Percentiles rank a stretch among this genome's conserved stretches.
Evolutionary conservation across 2,329 filamentous ascomycete species (phyloP).

Genomic region (Knoxdaviesia capensis): DNA sequence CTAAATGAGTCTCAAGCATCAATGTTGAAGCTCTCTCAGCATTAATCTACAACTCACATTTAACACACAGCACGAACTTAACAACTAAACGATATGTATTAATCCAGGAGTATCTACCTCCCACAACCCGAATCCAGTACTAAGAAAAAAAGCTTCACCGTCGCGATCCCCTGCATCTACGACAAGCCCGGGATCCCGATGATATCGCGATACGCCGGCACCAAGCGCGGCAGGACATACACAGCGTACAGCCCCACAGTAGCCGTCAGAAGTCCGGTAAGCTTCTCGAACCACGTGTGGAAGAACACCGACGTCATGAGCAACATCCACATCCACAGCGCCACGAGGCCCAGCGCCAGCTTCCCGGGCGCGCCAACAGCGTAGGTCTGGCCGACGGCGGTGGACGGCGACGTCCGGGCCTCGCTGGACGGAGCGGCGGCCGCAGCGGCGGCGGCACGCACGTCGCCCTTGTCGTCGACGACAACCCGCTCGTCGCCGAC

Average conservation of each 20-base stretch:
- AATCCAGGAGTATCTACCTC: no score
- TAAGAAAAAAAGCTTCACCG: no score
- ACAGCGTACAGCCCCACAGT: slow-evolving; percentile 23
- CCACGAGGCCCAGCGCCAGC: slow-evolving; percentile 43
- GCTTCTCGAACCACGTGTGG: slow-evolving; percentile 95
- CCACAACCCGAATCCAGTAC: no score
- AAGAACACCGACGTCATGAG: slow-evolving; percentile 98
- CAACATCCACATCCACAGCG: slow-evolving; percentile 79
- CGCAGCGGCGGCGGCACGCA: slow-evolving; percentile 27
- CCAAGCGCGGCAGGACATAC: slow-evolving; percentile 30
- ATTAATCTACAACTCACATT: no score
- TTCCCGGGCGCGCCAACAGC: slow-evolving; percentile 25
- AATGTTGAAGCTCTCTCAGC: no score
- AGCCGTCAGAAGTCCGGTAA: slow-evolving; percentile 32
- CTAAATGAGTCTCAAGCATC: no score
- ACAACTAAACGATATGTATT: no score
- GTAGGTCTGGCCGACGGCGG: no score
- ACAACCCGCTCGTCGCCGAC: slow-evolving; percentile 41
- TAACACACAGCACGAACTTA: no score
- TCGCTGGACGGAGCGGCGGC: slow-evolving; percentile 5
- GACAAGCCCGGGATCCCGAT: slow-evolving; percentile 32
- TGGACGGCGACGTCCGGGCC: no score
- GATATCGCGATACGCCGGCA: slow-evolving; percentile 22
- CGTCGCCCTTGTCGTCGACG: slow-evolving; percentile 44
- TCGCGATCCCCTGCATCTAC: not conserved